These are phyloP conservation scores for Cutaneotrichosporon sp. DNA, from an alignment of 1,284 basidiomycete genomes.

Conservation along the genomic window DNA sequence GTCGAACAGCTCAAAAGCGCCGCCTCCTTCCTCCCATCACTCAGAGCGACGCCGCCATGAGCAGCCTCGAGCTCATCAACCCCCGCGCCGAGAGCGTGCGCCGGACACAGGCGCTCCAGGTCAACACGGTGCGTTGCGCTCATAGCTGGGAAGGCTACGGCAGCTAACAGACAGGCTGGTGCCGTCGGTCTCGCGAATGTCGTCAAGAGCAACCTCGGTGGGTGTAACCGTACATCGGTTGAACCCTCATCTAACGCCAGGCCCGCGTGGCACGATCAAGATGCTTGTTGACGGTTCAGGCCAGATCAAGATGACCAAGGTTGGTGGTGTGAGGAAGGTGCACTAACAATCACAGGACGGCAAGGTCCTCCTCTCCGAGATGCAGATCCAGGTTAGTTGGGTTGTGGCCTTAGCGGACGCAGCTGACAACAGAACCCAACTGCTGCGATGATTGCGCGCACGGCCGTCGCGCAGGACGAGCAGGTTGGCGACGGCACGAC, in stretches of 20 bases:
- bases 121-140: slow-evolving; percentile 56
- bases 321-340: slow-evolving; percentile 25
- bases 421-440: slow-evolving; percentile 72
- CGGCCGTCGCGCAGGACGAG: slow-evolving; percentile 97
- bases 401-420: background rate
- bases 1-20: slow-evolving; percentile 8
- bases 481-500: slow-evolving; percentile 99
- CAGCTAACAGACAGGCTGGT: slow-evolving; percentile 56
- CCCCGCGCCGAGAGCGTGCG: slow-evolving; percentile 94
- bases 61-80: slow-evolving; percentile 81
- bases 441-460: slow-evolving; percentile 97
- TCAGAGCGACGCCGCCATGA: slow-evolving; percentile 31
- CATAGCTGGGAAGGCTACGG: background rate
- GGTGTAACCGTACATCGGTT: slow-evolving; percentile 29
- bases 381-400: slow-evolving; percentile 82
- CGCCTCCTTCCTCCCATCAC: background rate
- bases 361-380: slow-evolving; percentile 96
- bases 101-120: slow-evolving; percentile 88
- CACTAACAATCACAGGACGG: slow-evolving; percentile 63
- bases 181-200: slow-evolving; percentile 97
- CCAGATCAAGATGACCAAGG: slow-evolving; percentile 99
- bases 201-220: slow-evolving; percentile 94
- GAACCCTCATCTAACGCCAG: slow-evolving; percentile 54
- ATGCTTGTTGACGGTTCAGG: slow-evolving; percentile 99
- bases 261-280: slow-evolving; percentile 93